A percentile compares a stretch with the other conserved stretches of the same genome.
These are phyloP conservation scores for Ensete glaucum DNA, from an alignment of 176 grass and related monocot species.

Conservation along the genomic window DNA sequence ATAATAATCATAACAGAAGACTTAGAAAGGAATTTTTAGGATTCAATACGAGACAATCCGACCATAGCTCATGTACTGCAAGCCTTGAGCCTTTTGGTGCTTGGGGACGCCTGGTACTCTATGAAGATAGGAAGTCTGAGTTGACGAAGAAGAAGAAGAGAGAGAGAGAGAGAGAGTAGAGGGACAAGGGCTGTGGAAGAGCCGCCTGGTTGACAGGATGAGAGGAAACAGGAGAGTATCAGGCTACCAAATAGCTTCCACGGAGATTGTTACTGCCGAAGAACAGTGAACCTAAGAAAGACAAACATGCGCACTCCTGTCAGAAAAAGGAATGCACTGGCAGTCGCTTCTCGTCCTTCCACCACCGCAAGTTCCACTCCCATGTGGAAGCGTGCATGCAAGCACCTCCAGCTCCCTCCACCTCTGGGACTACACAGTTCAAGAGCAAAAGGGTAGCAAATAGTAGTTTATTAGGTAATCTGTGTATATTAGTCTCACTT, in stretches of 20 bases:
- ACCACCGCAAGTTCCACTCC: slow-evolving; percentile 27
- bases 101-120: not conserved
- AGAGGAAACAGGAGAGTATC: slow-evolving; percentile 39
- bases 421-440: not conserved
- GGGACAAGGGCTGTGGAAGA: slow-evolving; percentile 18
- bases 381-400: slow-evolving; percentile 53
- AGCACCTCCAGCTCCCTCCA: slow-evolving; percentile 26
- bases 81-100: not conserved
- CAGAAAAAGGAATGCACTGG: slow-evolving; percentile 27
- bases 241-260: slow-evolving; percentile 48
- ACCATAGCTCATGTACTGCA: not conserved
- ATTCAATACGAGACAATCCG: not conserved
- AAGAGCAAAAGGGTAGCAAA: slow-evolving; percentile 7
- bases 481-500: slow-evolving; percentile 1
- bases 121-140: not conserved
- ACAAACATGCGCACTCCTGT: slow-evolving; percentile 54
- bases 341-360: slow-evolving; percentile 19
- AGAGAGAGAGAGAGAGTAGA: slow-evolving; percentile 23
- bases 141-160: not conserved
- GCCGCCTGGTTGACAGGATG: slow-evolving; percentile 60
- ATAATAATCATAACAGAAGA: not conserved
- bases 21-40: not conserved
- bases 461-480: slow-evolving; percentile 13
- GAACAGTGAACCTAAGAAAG: slow-evolving; percentile 36
- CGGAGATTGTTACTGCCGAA: slow-evolving; percentile 30